Conservation (phyloP, 345 rosid genomes). For the Eucalyptus shirleyi region DNA sequence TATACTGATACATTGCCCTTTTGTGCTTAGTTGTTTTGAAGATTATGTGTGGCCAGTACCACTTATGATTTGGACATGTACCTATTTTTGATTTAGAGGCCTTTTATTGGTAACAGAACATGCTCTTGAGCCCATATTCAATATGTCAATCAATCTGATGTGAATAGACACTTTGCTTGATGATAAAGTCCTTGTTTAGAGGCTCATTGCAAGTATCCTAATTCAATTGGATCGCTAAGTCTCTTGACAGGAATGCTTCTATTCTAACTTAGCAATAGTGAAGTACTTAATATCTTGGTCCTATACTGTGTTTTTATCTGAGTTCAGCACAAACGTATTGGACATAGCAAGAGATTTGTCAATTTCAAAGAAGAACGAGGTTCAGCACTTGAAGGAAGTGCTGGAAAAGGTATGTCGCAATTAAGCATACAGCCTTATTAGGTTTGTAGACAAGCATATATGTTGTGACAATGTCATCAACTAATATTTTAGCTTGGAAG, state of each 20-base stretch:
- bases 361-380: conserved; percentile 42
- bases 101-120: neutral
- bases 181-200: neutral
- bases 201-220: neutral
- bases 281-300: neutral
- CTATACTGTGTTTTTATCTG: neutral
- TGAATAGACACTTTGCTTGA: neutral
- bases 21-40: neutral
- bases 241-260: neutral
- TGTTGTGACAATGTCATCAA: neutral
- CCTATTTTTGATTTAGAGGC: neutral
- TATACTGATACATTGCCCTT: neutral
- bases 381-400: conserved; percentile 28
- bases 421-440: neutral
- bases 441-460: neutral
- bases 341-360: conserved; percentile 36
- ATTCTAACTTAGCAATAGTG: neutral
- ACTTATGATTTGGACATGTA: neutral
- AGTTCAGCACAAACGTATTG: conserved; percentile 43
- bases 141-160: neutral
- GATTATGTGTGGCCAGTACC: neutral
- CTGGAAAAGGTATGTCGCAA: conserved; percentile 42
- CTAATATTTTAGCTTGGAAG: neutral
- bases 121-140: neutral
- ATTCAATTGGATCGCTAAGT: neutral